phyloP scores from a whole-genome alignment of 768 basidiomycete genomes.

The Fistulinella prunicolor region DNA sequence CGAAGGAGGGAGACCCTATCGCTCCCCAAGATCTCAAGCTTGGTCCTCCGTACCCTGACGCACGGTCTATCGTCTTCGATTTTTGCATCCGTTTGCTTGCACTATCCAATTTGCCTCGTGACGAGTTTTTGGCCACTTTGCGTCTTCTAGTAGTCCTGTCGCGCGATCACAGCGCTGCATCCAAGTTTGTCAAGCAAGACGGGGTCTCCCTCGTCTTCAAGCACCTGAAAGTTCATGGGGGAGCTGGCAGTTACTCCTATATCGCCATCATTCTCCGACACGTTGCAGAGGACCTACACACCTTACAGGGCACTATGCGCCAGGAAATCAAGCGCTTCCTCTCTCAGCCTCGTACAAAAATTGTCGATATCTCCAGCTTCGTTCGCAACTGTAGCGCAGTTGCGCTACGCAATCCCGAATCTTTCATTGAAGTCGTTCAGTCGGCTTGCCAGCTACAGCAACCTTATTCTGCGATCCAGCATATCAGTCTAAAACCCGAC shows the following conservation, averaged over 20 bases:
- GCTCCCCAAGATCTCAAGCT: slow-evolving; percentile 46
- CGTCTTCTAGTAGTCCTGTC: slow-evolving; percentile 85
- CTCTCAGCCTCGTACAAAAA: slow-evolving; percentile 62
- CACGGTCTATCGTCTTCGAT: slow-evolving; percentile 67
- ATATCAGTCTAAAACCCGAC: slow-evolving; percentile 57
- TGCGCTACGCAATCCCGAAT: slow-evolving; percentile 74
- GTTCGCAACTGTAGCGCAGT: slow-evolving; percentile 74
- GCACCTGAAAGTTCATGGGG: slow-evolving; percentile 55
- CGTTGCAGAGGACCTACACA: slow-evolving; percentile 71
- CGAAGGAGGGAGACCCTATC: slow-evolving; percentile 69
- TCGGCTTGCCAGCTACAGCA: slow-evolving; percentile 69
- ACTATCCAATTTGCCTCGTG: slow-evolving; percentile 61
- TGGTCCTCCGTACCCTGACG: slow-evolving; percentile 62
- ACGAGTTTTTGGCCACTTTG: slow-evolving; percentile 79
- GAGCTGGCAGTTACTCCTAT: slow-evolving; percentile 74
- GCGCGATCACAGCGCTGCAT: slow-evolving; percentile 60
- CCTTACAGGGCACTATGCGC: slow-evolving; percentile 70
- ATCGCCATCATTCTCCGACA: slow-evolving; percentile 90
- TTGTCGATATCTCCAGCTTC: slow-evolving; percentile 68
- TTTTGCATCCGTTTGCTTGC: slow-evolving; percentile 71
- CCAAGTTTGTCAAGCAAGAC: slow-evolving; percentile 63
- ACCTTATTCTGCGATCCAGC: slow-evolving; percentile 55
- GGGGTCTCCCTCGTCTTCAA: slow-evolving; percentile 65
- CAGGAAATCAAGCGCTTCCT: slow-evolving; percentile 84
- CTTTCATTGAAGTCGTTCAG: slow-evolving; percentile 73